A percentile compares a stretch with the other conserved stretches of the same genome.
These are phyloP conservation scores for Zoysia matrella DNA, from an alignment of 202 grass and related monocot genomes.

Conservation along the genomic window DNA sequence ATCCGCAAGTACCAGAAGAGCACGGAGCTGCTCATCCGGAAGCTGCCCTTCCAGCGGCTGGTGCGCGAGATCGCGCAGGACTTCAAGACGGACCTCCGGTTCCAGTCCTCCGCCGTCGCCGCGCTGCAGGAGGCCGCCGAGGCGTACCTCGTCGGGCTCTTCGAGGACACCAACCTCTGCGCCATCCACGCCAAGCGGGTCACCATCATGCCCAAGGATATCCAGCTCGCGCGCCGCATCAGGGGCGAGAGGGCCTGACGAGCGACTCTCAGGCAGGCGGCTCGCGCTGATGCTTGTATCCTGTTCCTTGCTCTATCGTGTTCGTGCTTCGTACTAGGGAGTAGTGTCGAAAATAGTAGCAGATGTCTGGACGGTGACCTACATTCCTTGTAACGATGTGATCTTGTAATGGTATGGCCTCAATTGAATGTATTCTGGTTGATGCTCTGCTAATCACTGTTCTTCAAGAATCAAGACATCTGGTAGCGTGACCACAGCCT, in stretches of 20 bases:
- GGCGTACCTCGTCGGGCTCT: slow-evolving; percentile 75
- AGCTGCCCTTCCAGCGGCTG: slow-evolving; percentile 78
- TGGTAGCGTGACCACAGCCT: no score
- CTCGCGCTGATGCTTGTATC: no score
- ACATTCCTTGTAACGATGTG: neutral
- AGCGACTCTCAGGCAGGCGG: no score
- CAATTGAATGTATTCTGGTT: neutral
- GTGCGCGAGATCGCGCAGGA: no score
- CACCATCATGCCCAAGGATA: slow-evolving; percentile 89
- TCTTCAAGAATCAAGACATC: neutral
- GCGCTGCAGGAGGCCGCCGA: slow-evolving; percentile 78
- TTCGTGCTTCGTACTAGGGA: neutral
- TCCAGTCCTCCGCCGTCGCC: slow-evolving; percentile 63
- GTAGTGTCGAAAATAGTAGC: neutral
- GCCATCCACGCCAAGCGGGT: slow-evolving; percentile 83
- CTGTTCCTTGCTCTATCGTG: no score
- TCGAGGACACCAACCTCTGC: slow-evolving; percentile 78
- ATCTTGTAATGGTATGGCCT: neutral
- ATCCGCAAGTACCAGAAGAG: slow-evolving; percentile 98
- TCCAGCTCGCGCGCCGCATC: slow-evolving; percentile 69
- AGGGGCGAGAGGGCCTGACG: slow-evolving; percentile 64
- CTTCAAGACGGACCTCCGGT: slow-evolving; percentile 55
- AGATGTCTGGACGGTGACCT: neutral
- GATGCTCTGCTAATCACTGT: neutral
- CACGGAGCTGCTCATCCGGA: slow-evolving; percentile 91